phyloP scores from a whole-genome alignment of 345 rosid genomes.

The Leavenworthia alabamica region DNA sequence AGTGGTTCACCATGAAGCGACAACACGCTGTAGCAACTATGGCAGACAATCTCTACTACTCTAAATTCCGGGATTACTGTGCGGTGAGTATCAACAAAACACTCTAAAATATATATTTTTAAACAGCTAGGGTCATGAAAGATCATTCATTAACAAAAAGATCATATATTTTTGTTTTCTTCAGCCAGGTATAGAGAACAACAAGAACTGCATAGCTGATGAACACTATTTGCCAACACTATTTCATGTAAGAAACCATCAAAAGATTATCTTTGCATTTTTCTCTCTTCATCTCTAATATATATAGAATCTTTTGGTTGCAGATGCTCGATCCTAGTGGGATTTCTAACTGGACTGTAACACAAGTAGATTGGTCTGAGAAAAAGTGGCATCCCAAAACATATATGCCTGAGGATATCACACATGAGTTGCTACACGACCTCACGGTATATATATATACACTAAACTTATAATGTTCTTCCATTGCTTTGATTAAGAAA shows the following conservation, averaged over 20 bases:
- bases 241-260: constrained; percentile 53
- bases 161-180: constrained; percentile 16
- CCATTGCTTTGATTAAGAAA: background rate
- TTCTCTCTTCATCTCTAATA: background rate
- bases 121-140: no score
- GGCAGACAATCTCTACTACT: constrained; percentile 90
- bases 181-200: constrained; percentile 95
- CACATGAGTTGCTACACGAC: constrained; percentile 56
- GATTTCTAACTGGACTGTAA: constrained; percentile 85
- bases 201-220: constrained; percentile 91
- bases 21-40: constrained; percentile 87
- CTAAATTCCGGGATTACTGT: constrained; percentile 88
- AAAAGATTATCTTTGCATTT: no score
- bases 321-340: constrained; percentile 92
- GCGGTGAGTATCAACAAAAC: constrained; percentile 42
- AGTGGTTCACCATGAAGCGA: constrained; percentile 98
- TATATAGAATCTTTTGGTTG: background rate
- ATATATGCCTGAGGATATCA: constrained; percentile 61
- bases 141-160: constrained; percentile 2
- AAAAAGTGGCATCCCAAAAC: constrained; percentile 97
- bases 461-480: background rate
- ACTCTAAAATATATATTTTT: background rate
- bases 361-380: constrained; percentile 99
- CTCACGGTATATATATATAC: constrained; percentile 52
- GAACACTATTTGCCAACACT: constrained; percentile 96